These are phyloP conservation scores for Crithidia bombi DNA, from an alignment of 208 protist species.

Conservation along the genomic window DNA sequence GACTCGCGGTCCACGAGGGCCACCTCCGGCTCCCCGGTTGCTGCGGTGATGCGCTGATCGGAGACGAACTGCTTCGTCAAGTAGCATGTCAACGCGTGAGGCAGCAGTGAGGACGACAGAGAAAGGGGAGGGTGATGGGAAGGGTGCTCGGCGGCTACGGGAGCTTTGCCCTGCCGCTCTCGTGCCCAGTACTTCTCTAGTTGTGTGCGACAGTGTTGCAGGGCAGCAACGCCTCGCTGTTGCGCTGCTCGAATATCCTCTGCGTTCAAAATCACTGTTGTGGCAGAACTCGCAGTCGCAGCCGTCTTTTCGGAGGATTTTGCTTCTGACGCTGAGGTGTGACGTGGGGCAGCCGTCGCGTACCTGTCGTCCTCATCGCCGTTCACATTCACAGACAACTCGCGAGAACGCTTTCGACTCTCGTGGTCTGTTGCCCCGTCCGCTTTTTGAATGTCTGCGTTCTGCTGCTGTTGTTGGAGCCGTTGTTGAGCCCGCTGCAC, in stretches of 20 bases:
- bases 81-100: conserved; percentile 17
- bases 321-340: background rate
- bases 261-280: conserved; percentile 1
- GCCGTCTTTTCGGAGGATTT: background rate
- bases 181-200: conserved; percentile 20
- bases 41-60: background rate
- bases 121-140: background rate
- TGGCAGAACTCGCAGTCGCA: background rate
- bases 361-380: background rate
- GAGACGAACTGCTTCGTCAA: conserved; percentile 9
- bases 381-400: background rate
- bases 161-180: background rate
- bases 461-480: conserved; percentile 18
- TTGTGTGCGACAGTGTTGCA: conserved; percentile 16
- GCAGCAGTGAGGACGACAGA: background rate
- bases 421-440: background rate
- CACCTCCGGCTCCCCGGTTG: conserved; percentile 35
- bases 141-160: background rate
- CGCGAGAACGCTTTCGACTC: conserved; percentile 19
- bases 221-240: conserved; percentile 12
- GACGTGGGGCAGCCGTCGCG: background rate
- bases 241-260: conserved; percentile 16
- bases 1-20: conserved; percentile 22
- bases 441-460: background rate
- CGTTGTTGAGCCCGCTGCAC: conserved; percentile 9